These are phyloP conservation scores for Inonotus obliquus DNA, from an alignment of 1,284 basidiomycete species.

Conservation along the genomic window DNA sequence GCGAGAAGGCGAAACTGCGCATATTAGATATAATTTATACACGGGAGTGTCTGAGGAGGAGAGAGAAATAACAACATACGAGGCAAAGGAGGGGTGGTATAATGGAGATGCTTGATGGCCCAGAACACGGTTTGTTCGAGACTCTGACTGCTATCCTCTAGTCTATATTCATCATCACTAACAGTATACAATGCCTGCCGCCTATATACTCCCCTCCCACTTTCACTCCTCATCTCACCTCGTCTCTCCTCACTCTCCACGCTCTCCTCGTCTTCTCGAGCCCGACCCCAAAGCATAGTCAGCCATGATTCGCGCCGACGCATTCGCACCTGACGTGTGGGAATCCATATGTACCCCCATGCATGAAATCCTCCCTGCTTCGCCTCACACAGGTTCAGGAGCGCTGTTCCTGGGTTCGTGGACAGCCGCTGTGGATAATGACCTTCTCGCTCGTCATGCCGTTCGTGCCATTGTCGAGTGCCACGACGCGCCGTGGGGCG, in stretches of 20 bases:
- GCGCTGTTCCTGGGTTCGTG: conserved; percentile 34
- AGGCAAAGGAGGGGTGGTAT: too few species aligned
- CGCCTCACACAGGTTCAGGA: conserved; percentile 28
- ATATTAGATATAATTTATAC: too few species aligned
- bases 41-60: too few species aligned
- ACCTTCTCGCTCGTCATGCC: conserved; percentile 21
- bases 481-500: conserved; percentile 36
- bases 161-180: too few species aligned
- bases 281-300: conserved; percentile 4
- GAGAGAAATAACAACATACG: too few species aligned
- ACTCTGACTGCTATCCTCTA: too few species aligned
- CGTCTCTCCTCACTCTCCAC: not conserved
- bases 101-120: too few species aligned
- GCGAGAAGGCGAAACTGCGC: too few species aligned
- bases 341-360: conserved; percentile 78
- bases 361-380: conserved; percentile 58
- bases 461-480: conserved; percentile 14
- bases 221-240: not conserved
- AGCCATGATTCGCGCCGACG: conserved; percentile 73
- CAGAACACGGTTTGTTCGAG: too few species aligned
- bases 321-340: conserved; percentile 62
- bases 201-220: too few species aligned
- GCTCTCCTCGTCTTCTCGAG: not conserved
- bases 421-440: conserved; percentile 14
- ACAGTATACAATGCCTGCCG: too few species aligned